phyloP scores from a whole-genome alignment of 345 rosid genomes.

The Dipteronia sinensis region DNA sequence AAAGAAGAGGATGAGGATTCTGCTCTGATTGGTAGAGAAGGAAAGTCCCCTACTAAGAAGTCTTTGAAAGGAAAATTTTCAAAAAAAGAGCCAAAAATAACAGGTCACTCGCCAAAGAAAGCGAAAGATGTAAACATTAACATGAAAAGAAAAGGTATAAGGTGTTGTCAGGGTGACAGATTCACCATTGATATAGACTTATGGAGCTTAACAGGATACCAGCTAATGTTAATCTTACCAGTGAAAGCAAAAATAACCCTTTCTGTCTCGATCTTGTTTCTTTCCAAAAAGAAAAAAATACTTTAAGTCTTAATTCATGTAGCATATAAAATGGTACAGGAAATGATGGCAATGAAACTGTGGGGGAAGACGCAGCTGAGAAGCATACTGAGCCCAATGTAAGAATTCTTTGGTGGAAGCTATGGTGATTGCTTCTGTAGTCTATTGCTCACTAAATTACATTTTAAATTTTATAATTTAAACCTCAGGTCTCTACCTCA shows the following conservation, averaged over 20 bases:
- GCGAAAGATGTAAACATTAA: conserved; percentile 33
- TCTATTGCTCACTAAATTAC: conserved; percentile 21
- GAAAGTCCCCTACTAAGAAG: conserved; percentile 43
- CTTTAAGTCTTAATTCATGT: conserved; percentile 17
- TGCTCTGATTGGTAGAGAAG: conserved; percentile 24
- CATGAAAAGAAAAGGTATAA: conserved; percentile 48
- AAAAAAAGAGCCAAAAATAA: conserved; percentile 34
- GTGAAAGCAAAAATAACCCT: conserved; percentile 11
- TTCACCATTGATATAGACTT: neutral
- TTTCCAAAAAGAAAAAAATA: neutral
- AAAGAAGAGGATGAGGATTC: conserved; percentile 42
- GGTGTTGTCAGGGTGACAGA: conserved; percentile 6
- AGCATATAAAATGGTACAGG: conserved; percentile 40
- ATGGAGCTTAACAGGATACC: neutral
- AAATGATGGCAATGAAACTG: conserved; percentile 42
- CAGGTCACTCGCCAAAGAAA: conserved; percentile 33
- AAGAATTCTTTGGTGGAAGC: conserved; percentile 36
- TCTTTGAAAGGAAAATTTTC: conserved; percentile 54
- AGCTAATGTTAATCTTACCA: neutral
- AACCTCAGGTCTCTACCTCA: conserved; percentile 64
- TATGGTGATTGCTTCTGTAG: conserved; percentile 16
- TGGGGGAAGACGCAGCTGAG: conserved; percentile 52
- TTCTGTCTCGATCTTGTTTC: neutral
- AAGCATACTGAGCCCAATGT: conserved; percentile 59
- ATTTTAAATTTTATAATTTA: conserved; percentile 24